Base-by-base conservation (phyloP, 1,284 basidiomycete genomes). In the Cryptococcus sp. region DNA sequence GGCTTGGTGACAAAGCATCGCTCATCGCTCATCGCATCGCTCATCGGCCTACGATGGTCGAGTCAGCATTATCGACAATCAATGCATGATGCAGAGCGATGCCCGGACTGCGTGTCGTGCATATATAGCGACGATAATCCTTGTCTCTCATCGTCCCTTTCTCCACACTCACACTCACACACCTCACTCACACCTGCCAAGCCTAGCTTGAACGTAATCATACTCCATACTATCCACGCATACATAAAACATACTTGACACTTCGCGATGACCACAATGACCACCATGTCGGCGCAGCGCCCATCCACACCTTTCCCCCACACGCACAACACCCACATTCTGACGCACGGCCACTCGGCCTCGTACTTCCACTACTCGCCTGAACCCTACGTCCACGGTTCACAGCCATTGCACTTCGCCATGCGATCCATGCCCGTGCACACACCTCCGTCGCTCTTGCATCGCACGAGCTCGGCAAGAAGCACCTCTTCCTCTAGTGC, bases 321-420 rank as follows among this genome's bases (percentile, higher is more conserved):
- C 59, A 49, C 60, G n/a, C 57, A 64, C 48, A 35, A 35, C 31
- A 22, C 56, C n/a, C 42, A 45, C 11, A 54, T 53, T n/a, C 45
- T 65, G 47, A 42, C 53, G 10, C 59, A 60, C 50, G 57, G 54
- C 10, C 53, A 53, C 35, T 8, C 25, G 17, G 35, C 53, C 25
- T 53, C 49, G 11, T 59, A 58, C 54, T 58, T 58, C 50, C 52
- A 53, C 40, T 56, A 19, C 31, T 57, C 38, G 42, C n/a, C 54
- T 19, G 53, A 64, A 42, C 61, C 56, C 13, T 57, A 56, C 41
- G 38, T 41, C 5, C 51, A 57, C 47, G 59, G 54, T 16, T 42
- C 67, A 15, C 64, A 65, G 44, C 68, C 72, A 1, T 62, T 75
- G 22, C 71, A 75, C 65, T 75, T 73, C 62, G 54, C 59, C 39